Evolutionary conservation across 768 basidiomycete species (phyloP), one percentile per base, ranked within the genome.

Genomic region (Pisolithus sp.): DNA sequence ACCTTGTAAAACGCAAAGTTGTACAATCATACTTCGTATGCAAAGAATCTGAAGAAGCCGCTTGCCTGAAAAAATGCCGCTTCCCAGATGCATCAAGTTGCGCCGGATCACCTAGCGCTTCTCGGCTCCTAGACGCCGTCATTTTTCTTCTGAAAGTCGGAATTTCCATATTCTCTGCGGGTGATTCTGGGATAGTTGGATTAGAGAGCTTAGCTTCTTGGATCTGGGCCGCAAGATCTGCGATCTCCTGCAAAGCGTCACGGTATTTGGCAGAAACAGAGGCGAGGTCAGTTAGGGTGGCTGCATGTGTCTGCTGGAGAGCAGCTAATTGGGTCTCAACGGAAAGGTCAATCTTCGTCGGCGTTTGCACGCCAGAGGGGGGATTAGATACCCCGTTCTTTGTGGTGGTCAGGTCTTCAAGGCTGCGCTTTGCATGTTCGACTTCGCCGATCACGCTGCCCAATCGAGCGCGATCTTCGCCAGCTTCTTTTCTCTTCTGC

Each of bases 161-260:
- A 8, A 68, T 67, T 50, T 86, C 86, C 49, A 49, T 57, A 31
- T 73, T 74, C 26, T 74, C 76, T 24, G 55, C 46, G 13, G 73
- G 67, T 18, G 73, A 65, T 46, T 82, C 80, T 7, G 71, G 64
- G 38, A 72, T 61, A 18, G 65, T 58, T 7, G 77, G 66, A 55
- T 77, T 80, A 59, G 74, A 78, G 42, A 93, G 79, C 59, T 86
- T 91, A 7, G 82, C 79, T 64, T 95, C 94, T 61, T 93, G 82
- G 30, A 95, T 83, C 66, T 96, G 92, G n/a, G 83, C 79, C 17
- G 86, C 85, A 38, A 99, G 79, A 60, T 94, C 92, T n/a, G 88
- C 87, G 53, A 99, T 95, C 68, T 95, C 90, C 46, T 81, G 80
- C 28, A 97, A 76, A 17, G 94, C 89, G 53, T 95, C 89, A 28